Base-by-base conservation (phyloP, 2,329 filamentous ascomycete species). In the Aspergillus udagawae region DNA sequence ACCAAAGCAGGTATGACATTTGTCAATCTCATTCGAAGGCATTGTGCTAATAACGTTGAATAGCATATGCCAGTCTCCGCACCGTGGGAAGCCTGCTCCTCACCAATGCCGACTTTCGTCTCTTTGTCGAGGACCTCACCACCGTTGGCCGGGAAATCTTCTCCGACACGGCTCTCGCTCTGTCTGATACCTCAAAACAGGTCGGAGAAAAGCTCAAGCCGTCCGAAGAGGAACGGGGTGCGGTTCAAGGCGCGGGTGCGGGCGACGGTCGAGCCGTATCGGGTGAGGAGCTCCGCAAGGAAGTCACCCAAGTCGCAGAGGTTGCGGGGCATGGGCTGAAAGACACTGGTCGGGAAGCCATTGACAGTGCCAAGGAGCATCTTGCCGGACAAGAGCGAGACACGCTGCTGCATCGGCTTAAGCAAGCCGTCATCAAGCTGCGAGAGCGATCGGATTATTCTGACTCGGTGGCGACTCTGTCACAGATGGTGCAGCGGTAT, bases 71-170 rank as follows among this genome's bases (percentile, higher is more conserved):
- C 68, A 96, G 92, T 71, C 76, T 96, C 50, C 88, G 86, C 57
- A 96, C 92, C 0, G 85, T 97, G 0, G 88, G 89, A 29, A 89
- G 88, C 3, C 79, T 97, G n/a, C 82, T 97, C 0, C 79, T 97
- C 47, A 91, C 90, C 14, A 97, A 97, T 70, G 86, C 89, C 0
- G 92, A 97, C 67, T 97, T 97, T 72, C 87, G 92, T 42, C 80
- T 92, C 6, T 92, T 97, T 66, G 78, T 97, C 48, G 85, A 87
- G 10, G 93, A 97, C 67, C 75, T 96, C 44, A 86, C 86, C 49
- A 86, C 87, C 0, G 83, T 97, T 49, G 89, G 88, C 12, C 86
- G 89, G 45, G 89, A 96, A 69, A 87, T 97, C 0, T 92, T 97
- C 70, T 86, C 86, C 52, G 92, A 97, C 66, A 92, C 92, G 2